Evolutionary conservation across 441 rosid species (phyloP).

Genomic region (Rhodomyrtus psidioides): DNA sequence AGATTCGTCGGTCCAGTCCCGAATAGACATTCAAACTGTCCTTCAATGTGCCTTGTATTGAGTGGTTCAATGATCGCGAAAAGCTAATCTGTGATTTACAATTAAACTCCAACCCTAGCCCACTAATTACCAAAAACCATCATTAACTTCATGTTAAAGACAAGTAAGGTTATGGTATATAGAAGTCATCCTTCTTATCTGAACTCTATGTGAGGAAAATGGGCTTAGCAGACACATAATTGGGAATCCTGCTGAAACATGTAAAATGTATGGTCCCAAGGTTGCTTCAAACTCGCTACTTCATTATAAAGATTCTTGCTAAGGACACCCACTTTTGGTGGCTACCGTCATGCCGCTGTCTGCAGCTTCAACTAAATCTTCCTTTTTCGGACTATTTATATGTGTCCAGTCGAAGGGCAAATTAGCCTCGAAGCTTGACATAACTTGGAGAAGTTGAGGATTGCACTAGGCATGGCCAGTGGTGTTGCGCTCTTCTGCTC

Average conservation of each 20-base stretch:
- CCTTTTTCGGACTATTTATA: constrained; percentile 8
- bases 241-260: neutral
- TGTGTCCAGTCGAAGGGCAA: neutral
- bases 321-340: constrained; percentile 3
- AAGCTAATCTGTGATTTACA: neutral
- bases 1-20: neutral
- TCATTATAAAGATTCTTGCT: constrained; percentile 9
- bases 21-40: neutral
- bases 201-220: neutral
- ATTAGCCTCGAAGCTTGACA: neutral
- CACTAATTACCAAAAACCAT: neutral
- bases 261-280: neutral
- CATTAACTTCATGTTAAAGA: neutral
- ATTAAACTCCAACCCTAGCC: neutral
- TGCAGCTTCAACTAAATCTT: neutral
- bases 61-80: neutral
- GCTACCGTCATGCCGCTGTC: neutral
- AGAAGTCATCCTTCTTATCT: neutral
- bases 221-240: neutral
- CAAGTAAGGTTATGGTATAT: neutral
- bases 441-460: neutral
- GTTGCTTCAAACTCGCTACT: constrained; percentile 18
- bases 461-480: constrained; percentile 12
- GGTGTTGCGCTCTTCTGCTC: constrained; percentile 13
- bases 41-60: neutral